Conservation (phyloP, 2,329 filamentous ascomycete genomes). For the Tolypocladium amazonense region DNA sequence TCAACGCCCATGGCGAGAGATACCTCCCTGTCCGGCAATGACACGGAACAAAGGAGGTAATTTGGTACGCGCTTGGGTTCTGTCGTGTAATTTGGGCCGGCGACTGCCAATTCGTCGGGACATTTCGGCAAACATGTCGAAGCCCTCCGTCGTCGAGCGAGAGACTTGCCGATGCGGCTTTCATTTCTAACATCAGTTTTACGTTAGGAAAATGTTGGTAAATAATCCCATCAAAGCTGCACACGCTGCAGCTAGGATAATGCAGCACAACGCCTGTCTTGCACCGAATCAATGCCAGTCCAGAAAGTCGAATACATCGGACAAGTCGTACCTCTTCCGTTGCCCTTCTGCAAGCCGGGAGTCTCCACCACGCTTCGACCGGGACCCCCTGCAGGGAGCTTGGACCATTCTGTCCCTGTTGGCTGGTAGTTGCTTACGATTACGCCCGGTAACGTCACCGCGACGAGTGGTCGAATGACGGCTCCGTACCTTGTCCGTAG, state of each 20-base stretch:
- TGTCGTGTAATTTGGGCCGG: not conserved
- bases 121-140: not conserved
- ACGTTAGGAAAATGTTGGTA: not conserved
- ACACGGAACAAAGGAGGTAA: not conserved
- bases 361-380: not conserved
- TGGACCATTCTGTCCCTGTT: not conserved
- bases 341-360: not conserved
- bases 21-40: not conserved
- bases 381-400: not conserved
- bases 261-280: not conserved
- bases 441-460: not conserved
- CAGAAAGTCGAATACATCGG: not conserved
- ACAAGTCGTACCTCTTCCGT: not conserved
- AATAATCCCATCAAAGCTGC: not conserved
- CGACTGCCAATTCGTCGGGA: not conserved
- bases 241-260: not conserved
- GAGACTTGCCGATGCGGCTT: not conserved
- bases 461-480: not conserved
- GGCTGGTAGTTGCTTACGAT: not conserved
- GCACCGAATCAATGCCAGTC: not conserved
- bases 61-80: not conserved
- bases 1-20: not conserved
- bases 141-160: too few species aligned
- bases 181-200: too few species aligned
- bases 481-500: not conserved